Conservation (phyloP, 2,329 filamentous ascomycete genomes). For the Fusarium sp. region DNA sequence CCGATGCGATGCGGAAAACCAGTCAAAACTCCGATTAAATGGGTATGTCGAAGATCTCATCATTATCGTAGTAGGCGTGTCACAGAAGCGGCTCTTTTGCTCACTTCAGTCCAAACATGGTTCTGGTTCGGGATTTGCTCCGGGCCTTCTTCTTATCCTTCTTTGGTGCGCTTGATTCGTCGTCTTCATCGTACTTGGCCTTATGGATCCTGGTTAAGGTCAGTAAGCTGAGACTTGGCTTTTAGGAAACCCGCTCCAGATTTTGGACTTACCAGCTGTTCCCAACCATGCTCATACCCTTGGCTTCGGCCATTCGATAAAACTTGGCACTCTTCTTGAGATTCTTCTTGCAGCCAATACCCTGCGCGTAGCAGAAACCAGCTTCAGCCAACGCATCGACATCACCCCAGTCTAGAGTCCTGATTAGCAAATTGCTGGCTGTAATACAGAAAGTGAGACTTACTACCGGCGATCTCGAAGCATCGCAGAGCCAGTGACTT, state of each 20-base stretch:
- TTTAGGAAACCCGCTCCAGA: background rate
- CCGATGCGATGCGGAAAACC: constrained; percentile 45
- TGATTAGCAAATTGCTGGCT: constrained; percentile 35
- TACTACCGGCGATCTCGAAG: constrained; percentile 94
- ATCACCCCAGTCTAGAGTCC: constrained; percentile 84
- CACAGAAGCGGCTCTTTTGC: constrained; percentile 17
- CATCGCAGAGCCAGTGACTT: constrained; percentile 89
- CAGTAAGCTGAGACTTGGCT: constrained; percentile 7
- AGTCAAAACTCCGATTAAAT: constrained; percentile 54
- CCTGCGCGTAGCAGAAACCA: constrained; percentile 96
- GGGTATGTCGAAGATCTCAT: constrained; percentile 52
- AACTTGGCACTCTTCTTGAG: constrained; percentile 93
- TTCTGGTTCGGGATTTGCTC: constrained; percentile 82
- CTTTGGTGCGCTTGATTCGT: constrained; percentile 62
- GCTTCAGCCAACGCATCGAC: constrained; percentile 94
- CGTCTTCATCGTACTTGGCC: constrained; percentile 87
- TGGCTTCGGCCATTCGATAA: constrained; percentile 90
- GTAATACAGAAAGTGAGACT: constrained; percentile 49
- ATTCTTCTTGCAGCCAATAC: constrained; percentile 94
- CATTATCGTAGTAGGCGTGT: constrained; percentile 49
- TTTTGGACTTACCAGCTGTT: constrained; percentile 89
- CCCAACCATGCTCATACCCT: constrained; percentile 97
- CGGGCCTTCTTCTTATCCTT: constrained; percentile 74
- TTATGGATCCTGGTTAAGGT: constrained; percentile 86
- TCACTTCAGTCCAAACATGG: constrained; percentile 74